Conservation (phyloP, 2,329 filamentous ascomycete species). For the Basipetospora chlamydospora region DNA sequence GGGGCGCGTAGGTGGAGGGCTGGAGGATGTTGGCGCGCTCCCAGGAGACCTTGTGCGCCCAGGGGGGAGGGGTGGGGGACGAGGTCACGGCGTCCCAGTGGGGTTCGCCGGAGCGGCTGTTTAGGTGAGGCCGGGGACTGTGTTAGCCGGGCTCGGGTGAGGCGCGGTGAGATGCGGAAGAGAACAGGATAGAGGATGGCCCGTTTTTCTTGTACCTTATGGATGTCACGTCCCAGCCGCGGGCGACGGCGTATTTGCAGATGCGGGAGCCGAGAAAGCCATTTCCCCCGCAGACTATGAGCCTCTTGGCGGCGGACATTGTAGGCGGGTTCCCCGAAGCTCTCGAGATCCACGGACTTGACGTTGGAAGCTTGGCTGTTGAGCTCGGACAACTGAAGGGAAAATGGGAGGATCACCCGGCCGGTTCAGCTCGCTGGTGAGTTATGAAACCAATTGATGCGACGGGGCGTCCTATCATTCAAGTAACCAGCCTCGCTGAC, state of each 20-base stretch:
- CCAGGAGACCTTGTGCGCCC: conserved; percentile 77
- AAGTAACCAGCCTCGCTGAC: too few species aligned
- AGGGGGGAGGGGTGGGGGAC: conserved; percentile 54
- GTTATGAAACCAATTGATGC: too few species aligned
- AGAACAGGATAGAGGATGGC: conserved; percentile 1
- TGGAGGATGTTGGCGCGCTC: conserved; percentile 76
- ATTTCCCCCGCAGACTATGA: conserved; percentile 87
- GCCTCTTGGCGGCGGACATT: conserved; percentile 53
- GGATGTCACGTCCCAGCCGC: conserved; percentile 86
- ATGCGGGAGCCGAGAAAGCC: conserved; percentile 82
- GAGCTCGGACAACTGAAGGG: too few species aligned
- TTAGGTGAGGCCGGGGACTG: too few species aligned
- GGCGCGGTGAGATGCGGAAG: not conserved
- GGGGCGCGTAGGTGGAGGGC: conserved; percentile 61
- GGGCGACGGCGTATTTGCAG: conserved; percentile 72
- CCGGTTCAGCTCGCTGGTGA: too few species aligned
- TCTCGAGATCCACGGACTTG: not conserved
- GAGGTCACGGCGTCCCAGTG: conserved; percentile 70
- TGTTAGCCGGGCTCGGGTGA: conserved; percentile 2
- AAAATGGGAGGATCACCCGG: too few species aligned
- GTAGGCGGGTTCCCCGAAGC: conserved; percentile 6
- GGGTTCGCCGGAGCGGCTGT: conserved; percentile 78
- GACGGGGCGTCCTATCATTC: too few species aligned
- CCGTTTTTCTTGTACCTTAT: conserved; percentile 49
- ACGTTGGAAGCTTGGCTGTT: too few species aligned